A percentile compares a stretch with the other conserved stretches of the same genome.
Conservation (phyloP, 2,329 filamentous ascomycete species). For the Pseudogymnoascus sp. region DNA sequence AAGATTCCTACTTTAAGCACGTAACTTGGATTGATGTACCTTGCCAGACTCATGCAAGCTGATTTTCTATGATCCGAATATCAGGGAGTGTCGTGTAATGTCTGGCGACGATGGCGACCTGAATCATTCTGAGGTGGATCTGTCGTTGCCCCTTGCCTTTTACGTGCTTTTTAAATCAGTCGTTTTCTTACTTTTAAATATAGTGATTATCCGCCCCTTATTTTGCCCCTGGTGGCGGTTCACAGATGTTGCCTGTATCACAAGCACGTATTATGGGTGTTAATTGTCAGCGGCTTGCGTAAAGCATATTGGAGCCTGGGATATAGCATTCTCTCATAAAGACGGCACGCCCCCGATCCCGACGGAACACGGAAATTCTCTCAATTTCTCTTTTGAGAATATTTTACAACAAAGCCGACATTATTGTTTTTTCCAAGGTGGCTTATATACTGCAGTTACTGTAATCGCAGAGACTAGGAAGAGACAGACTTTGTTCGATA, state of each 20-base stretch:
- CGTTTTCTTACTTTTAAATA: not conserved
- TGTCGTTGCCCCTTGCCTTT: not conserved
- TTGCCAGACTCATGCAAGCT: too few species aligned
- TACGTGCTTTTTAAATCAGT: not conserved
- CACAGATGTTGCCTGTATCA: not conserved
- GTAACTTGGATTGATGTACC: too few species aligned
- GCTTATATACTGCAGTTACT: not conserved
- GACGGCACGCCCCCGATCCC: not conserved
- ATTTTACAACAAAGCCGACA: not conserved
- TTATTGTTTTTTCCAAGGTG: not conserved
- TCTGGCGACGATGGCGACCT: too few species aligned
- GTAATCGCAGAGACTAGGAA: not conserved
- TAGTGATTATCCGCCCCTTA: not conserved
- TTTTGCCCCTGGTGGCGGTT: not conserved
- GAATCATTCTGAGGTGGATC: too few species aligned
- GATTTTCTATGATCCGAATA: too few species aligned
- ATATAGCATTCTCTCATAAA: not conserved
- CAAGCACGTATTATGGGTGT: not conserved
- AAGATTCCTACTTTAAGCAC: too few species aligned
- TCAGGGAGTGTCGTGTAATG: too few species aligned
- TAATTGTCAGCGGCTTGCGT: conserved; percentile 8
- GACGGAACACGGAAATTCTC: not conserved
- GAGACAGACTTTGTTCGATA: not conserved
- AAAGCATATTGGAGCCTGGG: not conserved
- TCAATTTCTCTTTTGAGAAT: not conserved